phyloP scores from a whole-genome alignment of 306 rosid species.

The Acacia melanoxylon region DNA sequence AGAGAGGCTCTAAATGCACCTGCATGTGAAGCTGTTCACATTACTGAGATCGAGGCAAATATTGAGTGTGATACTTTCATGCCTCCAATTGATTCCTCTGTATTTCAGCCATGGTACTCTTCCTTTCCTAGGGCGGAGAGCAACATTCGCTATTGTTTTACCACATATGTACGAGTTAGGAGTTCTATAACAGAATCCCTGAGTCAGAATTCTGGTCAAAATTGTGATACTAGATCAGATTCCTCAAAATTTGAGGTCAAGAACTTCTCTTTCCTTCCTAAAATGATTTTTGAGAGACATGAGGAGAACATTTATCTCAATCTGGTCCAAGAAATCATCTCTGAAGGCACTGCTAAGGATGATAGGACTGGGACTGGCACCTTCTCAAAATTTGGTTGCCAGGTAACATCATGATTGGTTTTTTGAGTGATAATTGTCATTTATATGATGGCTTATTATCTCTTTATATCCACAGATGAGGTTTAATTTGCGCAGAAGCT shows the following conservation, averaged over 20 bases:
- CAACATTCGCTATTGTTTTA: constrained; percentile 65
- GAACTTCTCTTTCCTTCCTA: constrained; percentile 85
- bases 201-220: constrained; percentile 47
- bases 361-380: constrained; percentile 99
- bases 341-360: constrained; percentile 77
- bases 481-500: constrained; percentile 79
- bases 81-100: constrained; percentile 67
- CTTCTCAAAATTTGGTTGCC: constrained; percentile 87
- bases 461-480: constrained; percentile 62
- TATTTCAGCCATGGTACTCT: constrained; percentile 91
- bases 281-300: constrained; percentile 74
- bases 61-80: constrained; percentile 82
- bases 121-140: constrained; percentile 82
- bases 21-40: constrained; percentile 89
- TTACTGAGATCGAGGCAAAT: constrained; percentile 76
- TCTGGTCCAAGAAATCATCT: constrained; percentile 77
- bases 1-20: constrained; percentile 89
- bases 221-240: constrained; percentile 36
- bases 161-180: constrained; percentile 82
- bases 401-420: constrained; percentile 55
- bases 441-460: constrained; percentile 27
- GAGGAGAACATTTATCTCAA: constrained; percentile 82
- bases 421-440: constrained; percentile 23
- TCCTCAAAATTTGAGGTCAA: constrained; percentile 58
- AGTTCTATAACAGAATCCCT: constrained; percentile 50